phyloP scores from a whole-genome alignment of 495 filamentous ascomycete genomes.

The Xylaria grammica region DNA sequence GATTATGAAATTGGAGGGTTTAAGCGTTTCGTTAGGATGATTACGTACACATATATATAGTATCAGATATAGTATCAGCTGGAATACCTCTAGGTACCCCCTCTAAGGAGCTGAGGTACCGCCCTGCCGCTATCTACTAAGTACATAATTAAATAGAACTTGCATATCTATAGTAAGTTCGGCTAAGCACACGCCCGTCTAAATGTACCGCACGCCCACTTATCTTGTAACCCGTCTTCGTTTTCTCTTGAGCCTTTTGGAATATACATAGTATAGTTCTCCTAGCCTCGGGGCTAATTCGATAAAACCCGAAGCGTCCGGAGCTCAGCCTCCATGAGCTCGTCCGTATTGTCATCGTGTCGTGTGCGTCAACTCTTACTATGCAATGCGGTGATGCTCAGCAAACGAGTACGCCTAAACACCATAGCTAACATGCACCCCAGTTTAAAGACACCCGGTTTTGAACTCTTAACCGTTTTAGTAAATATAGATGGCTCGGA shows the following conservation, averaged over 20 bases:
- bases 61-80: too few relatives aligned
- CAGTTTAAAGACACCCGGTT: background rate
- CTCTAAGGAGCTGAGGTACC: too few relatives aligned
- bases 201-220: background rate
- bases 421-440: background rate
- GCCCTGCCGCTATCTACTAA: too few relatives aligned
- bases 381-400: background rate
- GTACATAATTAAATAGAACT: background rate
- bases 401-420: constrained; percentile 4
- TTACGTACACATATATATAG: too few relatives aligned
- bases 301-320: background rate
- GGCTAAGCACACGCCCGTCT: background rate
- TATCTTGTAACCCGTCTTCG: background rate
- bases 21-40: too few relatives aligned
- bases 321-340: background rate
- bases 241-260: background rate
- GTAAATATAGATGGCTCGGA: background rate
- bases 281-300: background rate
- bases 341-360: constrained; percentile 2
- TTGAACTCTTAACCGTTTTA: background rate
- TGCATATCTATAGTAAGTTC: background rate
- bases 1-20: too few relatives aligned
- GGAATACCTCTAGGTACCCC: too few relatives aligned
- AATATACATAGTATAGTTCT: constrained; percentile 12
- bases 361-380: background rate